Conservation (phyloP, 441 rosid genomes). For the Syzygium malaccense region DNA sequence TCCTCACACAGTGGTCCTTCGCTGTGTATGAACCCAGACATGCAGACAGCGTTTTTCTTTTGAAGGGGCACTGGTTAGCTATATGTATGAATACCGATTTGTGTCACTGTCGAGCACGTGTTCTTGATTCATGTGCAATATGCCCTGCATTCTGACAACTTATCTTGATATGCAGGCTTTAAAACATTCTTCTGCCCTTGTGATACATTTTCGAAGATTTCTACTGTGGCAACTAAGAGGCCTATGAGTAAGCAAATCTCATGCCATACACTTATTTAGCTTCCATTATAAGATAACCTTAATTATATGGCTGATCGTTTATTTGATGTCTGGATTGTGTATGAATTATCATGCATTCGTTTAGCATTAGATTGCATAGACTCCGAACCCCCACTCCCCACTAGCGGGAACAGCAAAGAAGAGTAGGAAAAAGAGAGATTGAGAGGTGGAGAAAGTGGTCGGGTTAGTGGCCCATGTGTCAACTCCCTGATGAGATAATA, state of each 20-base stretch:
- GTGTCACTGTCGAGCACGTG: background rate
- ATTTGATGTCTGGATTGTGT: background rate
- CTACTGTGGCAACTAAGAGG: conserved; percentile 52
- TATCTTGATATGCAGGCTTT: conserved; percentile 41
- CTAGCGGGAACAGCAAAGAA: background rate
- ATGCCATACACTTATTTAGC: background rate
- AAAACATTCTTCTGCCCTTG: conserved; percentile 80
- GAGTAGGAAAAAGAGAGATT: background rate
- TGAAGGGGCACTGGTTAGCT: background rate
- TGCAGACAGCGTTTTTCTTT: background rate
- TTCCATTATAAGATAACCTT: background rate
- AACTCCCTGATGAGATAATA: background rate
- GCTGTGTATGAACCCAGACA: background rate
- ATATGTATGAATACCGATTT: background rate
- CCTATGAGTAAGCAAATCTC: conserved; percentile 56
- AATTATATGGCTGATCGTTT: background rate
- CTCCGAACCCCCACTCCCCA: background rate
- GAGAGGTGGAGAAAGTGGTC: background rate
- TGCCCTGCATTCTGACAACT: background rate
- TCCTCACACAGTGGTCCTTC: background rate
- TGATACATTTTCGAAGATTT: conserved; percentile 70
- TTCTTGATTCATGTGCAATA: background rate
- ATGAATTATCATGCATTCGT: background rate
- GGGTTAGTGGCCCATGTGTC: background rate
- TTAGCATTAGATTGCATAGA: background rate